Percentiles rank a stretch among this genome's conserved stretches.
These are phyloP conservation scores for Cymbopogon flexuosus DNA, from an alignment of 202 grass and related monocot species.

Conservation along the genomic window DNA sequence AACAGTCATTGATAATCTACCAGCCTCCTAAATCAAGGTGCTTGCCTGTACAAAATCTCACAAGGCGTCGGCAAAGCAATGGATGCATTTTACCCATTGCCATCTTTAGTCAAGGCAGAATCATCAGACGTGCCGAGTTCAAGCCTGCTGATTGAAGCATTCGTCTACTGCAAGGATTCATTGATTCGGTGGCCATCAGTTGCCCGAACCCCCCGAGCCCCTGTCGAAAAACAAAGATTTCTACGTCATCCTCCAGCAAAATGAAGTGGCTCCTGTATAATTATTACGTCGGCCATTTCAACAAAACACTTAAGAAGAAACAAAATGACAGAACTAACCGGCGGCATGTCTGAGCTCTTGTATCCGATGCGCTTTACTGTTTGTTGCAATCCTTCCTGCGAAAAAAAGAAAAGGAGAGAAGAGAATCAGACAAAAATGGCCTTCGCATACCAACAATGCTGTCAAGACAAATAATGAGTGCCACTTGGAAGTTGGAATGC, in stretches of 20 bases:
- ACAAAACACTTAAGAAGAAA: not conserved
- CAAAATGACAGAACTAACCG: not conserved
- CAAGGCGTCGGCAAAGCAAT: not conserved
- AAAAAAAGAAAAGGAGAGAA: not conserved
- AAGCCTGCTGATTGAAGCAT: not conserved
- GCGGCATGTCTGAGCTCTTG: not conserved
- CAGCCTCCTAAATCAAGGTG: not conserved
- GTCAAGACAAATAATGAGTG: not conserved
- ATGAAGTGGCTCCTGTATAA: not conserved
- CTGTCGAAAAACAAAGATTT: not conserved
- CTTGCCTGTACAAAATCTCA: not conserved
- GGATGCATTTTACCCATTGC: not conserved
- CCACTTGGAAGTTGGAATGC: not conserved
- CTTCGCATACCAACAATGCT: not conserved
- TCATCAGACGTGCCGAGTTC: conserved; percentile 1
- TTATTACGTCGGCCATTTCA: not conserved
- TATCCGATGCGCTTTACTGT: not conserved
- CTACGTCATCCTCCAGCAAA: not conserved
- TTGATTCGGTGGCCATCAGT: not conserved
- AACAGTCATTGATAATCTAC: not conserved
- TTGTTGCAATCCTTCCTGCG: conserved; percentile 11
- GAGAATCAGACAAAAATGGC: not conserved
- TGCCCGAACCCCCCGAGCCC: not conserved
- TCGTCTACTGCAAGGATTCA: not conserved
- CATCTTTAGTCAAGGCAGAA: not conserved